Base-by-base conservation (phyloP, 352 stramenopile genomes). In the Thraustochytrium sp. region DNA sequence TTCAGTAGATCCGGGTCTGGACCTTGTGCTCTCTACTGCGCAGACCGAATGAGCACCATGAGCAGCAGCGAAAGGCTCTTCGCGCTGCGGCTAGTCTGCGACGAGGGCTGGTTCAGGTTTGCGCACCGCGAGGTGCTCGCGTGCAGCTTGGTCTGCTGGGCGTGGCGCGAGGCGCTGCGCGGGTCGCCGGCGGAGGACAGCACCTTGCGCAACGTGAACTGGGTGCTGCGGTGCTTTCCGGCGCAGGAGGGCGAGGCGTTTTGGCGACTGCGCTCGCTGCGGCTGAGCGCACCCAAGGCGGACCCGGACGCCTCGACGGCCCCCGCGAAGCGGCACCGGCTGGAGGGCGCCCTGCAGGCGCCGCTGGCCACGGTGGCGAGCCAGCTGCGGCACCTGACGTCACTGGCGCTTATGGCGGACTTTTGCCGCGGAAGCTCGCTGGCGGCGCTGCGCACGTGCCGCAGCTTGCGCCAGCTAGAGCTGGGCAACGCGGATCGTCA, bases 81-180 rank as follows among this genome's bases (percentile, higher is more conserved):
- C 16, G 44, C 44, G 23, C 18, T 75, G 9, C 21, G 44, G 31
- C 62, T 75, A 4, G 62, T 80, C 16, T 80, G 68, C 68, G 29
- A 54, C 5, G 48, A 26, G 3, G 68, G 68, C 3, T 80, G 31
- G 26, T 80, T 80, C 53, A 48, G 42, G 23, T 80, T 80, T 26
- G 53, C 44, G 48, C 31, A 51, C 46, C 16, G 40, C 18, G 68
- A 80, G n/a, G 68, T 64, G 21, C 46, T 54, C 9, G 42, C 42
- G 42, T 80, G 68, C 68, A 80, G 68, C 68, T 18, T 68, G 21
- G 68, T 80, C 2, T 80, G 68, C 36, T 23, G 53, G 3, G 48
- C 46, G 5, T 80, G 68, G 68, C 46, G 68, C 46, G 46, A 21
- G 42, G 68, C 68, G 29, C 51, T 80, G 29, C 4, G 42, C 0